phyloP scores from a whole-genome alignment of 192 early-diverging fungal genomes.

The Linderina pennispora region DNA sequence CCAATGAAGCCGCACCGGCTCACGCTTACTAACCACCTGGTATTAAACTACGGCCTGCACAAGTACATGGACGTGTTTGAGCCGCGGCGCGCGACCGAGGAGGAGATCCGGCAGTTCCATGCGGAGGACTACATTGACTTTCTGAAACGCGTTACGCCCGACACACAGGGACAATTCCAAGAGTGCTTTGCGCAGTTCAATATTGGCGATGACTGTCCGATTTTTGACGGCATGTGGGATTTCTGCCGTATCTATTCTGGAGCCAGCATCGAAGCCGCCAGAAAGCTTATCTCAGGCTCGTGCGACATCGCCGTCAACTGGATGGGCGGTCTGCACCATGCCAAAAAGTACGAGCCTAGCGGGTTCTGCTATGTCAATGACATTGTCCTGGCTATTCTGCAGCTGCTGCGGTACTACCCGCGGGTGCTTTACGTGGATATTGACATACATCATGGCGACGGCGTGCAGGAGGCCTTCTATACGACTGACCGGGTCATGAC shows the following conservation, averaged over 20 bases:
- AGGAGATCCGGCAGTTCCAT: slow-evolving; percentile 93
- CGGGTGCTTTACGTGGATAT: slow-evolving; percentile 94
- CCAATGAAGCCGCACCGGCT: slow-evolving; percentile 93
- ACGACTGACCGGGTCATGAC: slow-evolving; percentile 94
- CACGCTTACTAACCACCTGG: slow-evolving; percentile 89
- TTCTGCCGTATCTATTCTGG: slow-evolving; percentile 91
- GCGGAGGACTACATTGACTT: slow-evolving; percentile 96
- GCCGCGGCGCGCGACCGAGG: slow-evolving; percentile 77
- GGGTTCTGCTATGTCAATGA: slow-evolving; percentile 97
- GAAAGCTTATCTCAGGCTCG: slow-evolving; percentile 70
- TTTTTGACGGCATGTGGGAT: slow-evolving; percentile 96
- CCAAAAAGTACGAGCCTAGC: slow-evolving; percentile 77
- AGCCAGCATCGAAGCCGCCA: slow-evolving; percentile 87
- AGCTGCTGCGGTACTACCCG: slow-evolving; percentile 65
- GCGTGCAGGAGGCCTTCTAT: slow-evolving; percentile 93
- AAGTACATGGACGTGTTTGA: slow-evolving; percentile 84
- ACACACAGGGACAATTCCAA: slow-evolving; percentile 54
- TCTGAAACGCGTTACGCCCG: slow-evolving; percentile 75
- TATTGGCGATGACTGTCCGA: slow-evolving; percentile 96
- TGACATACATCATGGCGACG: slow-evolving; percentile 92
- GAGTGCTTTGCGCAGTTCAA: slow-evolving; percentile 69
- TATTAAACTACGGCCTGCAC: slow-evolving; percentile 88
- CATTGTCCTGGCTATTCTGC: slow-evolving; percentile 79
- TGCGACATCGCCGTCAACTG: slow-evolving; percentile 92
- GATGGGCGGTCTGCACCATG: slow-evolving; percentile 86